Evolutionary conservation across 176 grass and related monocot species (phyloP).

Genomic region (Thalia dealbata): DNA sequence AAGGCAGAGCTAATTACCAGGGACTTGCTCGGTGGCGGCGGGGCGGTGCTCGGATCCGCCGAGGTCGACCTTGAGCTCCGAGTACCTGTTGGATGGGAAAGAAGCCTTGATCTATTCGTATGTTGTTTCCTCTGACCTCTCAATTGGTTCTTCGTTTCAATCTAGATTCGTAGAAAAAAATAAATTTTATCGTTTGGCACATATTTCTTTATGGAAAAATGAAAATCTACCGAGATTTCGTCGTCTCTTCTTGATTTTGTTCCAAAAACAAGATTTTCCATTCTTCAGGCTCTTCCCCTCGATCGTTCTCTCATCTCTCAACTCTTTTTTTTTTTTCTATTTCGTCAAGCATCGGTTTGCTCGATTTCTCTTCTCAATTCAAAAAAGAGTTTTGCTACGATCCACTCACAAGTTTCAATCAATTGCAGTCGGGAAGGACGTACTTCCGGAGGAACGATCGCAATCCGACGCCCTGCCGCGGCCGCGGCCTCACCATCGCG

Average conservation of each 20-base stretch:
- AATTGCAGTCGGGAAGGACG: conserved; percentile 39
- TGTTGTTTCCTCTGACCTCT: neutral
- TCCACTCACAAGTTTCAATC: neutral
- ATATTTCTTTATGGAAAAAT: neutral
- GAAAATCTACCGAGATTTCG: neutral
- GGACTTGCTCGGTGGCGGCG: conserved; percentile 79
- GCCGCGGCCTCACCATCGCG: neutral
- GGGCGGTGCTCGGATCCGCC: conserved; percentile 20
- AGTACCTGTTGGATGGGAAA: conserved; percentile 14
- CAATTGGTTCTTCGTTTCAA: neutral
- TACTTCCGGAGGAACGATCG: conserved; percentile 28
- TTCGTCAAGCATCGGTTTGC: too few relatives aligned
- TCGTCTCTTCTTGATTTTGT: neutral
- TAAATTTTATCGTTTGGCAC: neutral
- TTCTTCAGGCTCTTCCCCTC: too few relatives aligned
- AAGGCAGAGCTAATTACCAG: conserved; percentile 66
- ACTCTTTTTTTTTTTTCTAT: neutral
- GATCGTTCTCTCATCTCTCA: neutral
- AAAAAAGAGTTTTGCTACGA: neutral
- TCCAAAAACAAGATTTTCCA: too few relatives aligned
- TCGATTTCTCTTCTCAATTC: neutral
- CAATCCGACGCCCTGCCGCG: neutral
- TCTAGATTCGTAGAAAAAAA: too few relatives aligned
- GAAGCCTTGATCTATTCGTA: conserved; percentile 23
- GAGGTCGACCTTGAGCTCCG: conserved; percentile 37